Evolutionary conservation across 2,329 filamentous ascomycete species (phyloP), one percentile per base, ranked within the genome.

Genomic region (Arthrobotrys entomopaga): DNA sequence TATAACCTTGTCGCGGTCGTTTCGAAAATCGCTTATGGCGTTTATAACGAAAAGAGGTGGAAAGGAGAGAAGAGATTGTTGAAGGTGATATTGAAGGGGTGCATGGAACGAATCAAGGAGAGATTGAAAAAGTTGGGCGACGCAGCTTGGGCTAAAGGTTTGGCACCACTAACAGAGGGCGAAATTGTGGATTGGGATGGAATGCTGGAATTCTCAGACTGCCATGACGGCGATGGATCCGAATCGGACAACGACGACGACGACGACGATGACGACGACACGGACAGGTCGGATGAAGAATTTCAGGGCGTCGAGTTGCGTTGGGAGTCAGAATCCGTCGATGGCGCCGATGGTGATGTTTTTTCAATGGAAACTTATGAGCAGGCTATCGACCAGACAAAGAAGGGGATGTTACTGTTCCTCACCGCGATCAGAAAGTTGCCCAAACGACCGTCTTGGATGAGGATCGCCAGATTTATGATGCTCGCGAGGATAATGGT

Each of bases 401-500:
- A 54, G 13, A 16, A 24, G 10, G 60, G 58, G 15, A 53, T 70
- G 34, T 10, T 70, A 0, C 24, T 26, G 16, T 59, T 53, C 42
- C 53, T 71, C 1, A 20, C 16, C 1, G 54, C 50, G 15, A 20
- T 60, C 2, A 46, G 42, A 48, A 34, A 43, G 0, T 1, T 67
- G 2, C 46, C 54, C 0, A 7, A 26, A 24, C 26, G 38, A 8
- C 38, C 43, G 4, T 29, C 63, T 6, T 57, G 61, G 56, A 42
- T 34, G 60, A 2, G 26, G 19, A 38, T 65, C 1, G 38, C 50
- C 26, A 46, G 61, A 16, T 65, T 50, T 46, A 24, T 61, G 2
- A 49, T 56, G 20, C 19, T 73, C 10, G 42, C 34, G 0, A 46
- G 46, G 6, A 19, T 65, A 11, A 61, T 73, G n/a, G 63, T 38